phyloP scores from a whole-genome alignment of 1,284 basidiomycete species.

The Tilletia setariae region DNA sequence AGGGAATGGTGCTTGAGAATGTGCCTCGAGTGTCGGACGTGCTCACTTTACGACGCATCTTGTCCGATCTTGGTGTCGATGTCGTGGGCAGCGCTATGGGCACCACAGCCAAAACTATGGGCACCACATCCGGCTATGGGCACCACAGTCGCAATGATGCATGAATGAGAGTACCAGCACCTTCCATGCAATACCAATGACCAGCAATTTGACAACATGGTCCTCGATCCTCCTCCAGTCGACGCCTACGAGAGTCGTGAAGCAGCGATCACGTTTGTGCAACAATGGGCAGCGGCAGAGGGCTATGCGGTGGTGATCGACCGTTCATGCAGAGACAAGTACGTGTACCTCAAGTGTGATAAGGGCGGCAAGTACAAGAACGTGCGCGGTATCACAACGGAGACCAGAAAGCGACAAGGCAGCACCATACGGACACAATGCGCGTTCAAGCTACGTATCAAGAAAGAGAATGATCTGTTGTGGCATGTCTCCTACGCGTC shows the following conservation, averaged over 20 bases:
- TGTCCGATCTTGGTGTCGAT: too few relatives aligned
- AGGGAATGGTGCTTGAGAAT: too few relatives aligned
- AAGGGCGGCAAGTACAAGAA: background rate
- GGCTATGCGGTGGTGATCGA: background rate
- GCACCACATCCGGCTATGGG: too few relatives aligned
- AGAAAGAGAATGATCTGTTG: background rate
- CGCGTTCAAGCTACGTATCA: background rate
- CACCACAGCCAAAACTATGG: too few relatives aligned
- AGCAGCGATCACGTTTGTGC: background rate
- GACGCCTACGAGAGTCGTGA: background rate
- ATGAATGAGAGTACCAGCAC: too few relatives aligned
- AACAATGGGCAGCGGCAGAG: background rate
- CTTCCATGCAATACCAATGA: too few relatives aligned
- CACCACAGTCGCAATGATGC: too few relatives aligned
- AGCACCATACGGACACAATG: background rate
- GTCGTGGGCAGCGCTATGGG: too few relatives aligned
- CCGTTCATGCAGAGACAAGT: background rate
- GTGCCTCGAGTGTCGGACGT: too few relatives aligned
- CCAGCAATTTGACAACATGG: too few relatives aligned
- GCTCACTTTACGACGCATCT: too few relatives aligned
- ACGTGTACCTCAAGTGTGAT: background rate
- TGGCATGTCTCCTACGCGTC: background rate
- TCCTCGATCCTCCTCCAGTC: background rate
- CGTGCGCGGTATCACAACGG: background rate
- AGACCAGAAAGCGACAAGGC: background rate